These are phyloP conservation scores for Jaltomata sinuosa DNA, from an alignment of 257 asterid genomes.

Conservation along the genomic window DNA sequence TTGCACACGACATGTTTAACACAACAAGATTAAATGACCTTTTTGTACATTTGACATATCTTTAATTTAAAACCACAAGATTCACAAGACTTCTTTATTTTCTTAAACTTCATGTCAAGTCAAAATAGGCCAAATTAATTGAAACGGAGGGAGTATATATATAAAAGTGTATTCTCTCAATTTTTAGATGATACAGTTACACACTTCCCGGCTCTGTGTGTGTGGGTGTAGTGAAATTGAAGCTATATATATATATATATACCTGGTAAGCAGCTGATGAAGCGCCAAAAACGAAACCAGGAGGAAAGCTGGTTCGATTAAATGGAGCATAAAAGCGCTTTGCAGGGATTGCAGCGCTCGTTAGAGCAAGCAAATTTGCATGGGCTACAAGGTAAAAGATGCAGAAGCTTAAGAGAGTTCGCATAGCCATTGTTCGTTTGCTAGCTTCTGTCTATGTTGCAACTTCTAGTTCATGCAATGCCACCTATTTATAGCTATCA, in stretches of 20 bases:
- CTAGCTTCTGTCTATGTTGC: not conserved
- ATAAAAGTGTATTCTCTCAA: too few relatives aligned
- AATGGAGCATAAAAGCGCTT: not conserved
- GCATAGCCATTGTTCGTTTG: not conserved
- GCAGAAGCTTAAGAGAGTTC: not conserved
- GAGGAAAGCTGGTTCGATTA: conserved; percentile 5
- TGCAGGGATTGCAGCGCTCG: not conserved
- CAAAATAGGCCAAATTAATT: too few relatives aligned
- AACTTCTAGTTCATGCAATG: not conserved
- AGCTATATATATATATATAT: too few relatives aligned
- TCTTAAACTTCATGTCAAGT: too few relatives aligned
- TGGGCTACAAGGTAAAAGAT: not conserved
- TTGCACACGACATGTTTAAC: too few relatives aligned
- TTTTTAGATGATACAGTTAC: not conserved
- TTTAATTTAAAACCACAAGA: too few relatives aligned
- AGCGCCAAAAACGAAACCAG: conserved; percentile 25
- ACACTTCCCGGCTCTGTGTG: not conserved
- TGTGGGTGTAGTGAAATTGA: not conserved
- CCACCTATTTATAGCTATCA: not conserved
- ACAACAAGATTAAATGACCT: too few relatives aligned
- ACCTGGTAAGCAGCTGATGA: conserved; percentile 38
- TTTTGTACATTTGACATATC: too few relatives aligned
- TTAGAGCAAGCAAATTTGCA: not conserved
- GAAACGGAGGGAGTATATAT: too few relatives aligned
- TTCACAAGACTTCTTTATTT: too few relatives aligned